Percentiles rank a stretch among this genome's conserved stretches.
phyloP scores from a whole-genome alignment of 2,329 filamentous ascomycete species.

The Sclerotinia nivalis region DNA sequence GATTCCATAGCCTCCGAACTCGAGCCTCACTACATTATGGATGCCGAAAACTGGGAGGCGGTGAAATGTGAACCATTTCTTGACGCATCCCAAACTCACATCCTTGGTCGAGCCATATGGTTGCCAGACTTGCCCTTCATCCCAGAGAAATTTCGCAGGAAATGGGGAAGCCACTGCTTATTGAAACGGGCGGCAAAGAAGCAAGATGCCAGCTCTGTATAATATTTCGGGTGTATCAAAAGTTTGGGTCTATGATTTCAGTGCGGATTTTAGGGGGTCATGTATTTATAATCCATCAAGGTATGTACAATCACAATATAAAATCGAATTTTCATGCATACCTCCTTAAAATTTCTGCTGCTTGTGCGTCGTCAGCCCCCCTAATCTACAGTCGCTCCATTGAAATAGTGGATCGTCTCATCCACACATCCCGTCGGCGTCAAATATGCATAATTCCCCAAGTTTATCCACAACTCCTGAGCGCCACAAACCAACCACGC shows the following conservation, averaged over 20 bases:
- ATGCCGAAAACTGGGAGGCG: conserved; percentile 74
- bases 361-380: neutral
- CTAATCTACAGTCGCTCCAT: conserved; percentile 42
- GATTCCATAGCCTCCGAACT: conserved; percentile 57
- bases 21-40: conserved; percentile 79
- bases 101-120: conserved; percentile 78
- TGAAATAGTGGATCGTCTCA: conserved; percentile 54
- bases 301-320: conserved; percentile 20
- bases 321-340: neutral
- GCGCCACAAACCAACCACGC: conserved; percentile 60
- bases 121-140: conserved; percentile 70
- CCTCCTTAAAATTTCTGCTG: neutral
- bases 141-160: conserved; percentile 67
- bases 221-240: conserved; percentile 9
- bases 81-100: conserved; percentile 71
- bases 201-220: conserved; percentile 7
- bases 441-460: conserved; percentile 59
- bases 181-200: conserved; percentile 56
- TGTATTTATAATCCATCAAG: conserved; percentile 14
- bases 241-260: neutral
- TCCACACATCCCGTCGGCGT: conserved; percentile 59
- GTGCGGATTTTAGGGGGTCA: neutral
- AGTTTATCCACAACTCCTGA: conserved; percentile 56
- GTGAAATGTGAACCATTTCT: conserved; percentile 78
- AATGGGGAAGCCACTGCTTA: conserved; percentile 89